Evolutionary conservation across 352 stramenopile species (phyloP).

Genomic region (Vaucheria bursata): DNA sequence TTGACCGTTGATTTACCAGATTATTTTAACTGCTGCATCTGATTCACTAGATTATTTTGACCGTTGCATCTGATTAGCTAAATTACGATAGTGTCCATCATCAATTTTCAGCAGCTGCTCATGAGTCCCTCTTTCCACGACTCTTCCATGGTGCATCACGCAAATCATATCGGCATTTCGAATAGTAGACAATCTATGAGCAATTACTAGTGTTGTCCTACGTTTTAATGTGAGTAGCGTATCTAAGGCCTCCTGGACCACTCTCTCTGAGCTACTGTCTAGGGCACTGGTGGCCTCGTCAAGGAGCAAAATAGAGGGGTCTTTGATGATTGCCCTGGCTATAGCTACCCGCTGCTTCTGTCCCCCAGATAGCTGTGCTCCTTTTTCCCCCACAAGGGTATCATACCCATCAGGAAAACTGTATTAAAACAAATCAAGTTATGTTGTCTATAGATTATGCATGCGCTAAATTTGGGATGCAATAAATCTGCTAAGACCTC

Average conservation of each 20-base stretch:
- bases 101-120: conserved; percentile 66
- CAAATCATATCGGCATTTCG: conserved; percentile 75
- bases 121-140: conserved; percentile 85
- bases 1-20: too few relatives aligned
- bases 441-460: too few relatives aligned
- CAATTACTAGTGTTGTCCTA: conserved; percentile 63
- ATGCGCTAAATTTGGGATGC: too few relatives aligned
- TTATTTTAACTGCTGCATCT: too few relatives aligned
- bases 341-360: conserved; percentile 87
- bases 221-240: conserved; percentile 47
- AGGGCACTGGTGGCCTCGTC: conserved; percentile 68
- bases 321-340: conserved; percentile 71
- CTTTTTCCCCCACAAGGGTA: conserved; percentile 67
- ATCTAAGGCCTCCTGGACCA: conserved; percentile 61
- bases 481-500: too few relatives aligned
- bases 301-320: conserved; percentile 69
- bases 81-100: conserved; percentile 59
- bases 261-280: conserved; percentile 47
- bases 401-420: conserved; percentile 72
- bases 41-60: too few relatives aligned
- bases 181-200: conserved; percentile 59
- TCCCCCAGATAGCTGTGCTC: conserved; percentile 76
- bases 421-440: too few relatives aligned
- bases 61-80: conserved; percentile 54
- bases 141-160: conserved; percentile 75